phyloP scores from a whole-genome alignment of 108 stramenopile species.

The Stephanodiscus minutulus region DNA sequence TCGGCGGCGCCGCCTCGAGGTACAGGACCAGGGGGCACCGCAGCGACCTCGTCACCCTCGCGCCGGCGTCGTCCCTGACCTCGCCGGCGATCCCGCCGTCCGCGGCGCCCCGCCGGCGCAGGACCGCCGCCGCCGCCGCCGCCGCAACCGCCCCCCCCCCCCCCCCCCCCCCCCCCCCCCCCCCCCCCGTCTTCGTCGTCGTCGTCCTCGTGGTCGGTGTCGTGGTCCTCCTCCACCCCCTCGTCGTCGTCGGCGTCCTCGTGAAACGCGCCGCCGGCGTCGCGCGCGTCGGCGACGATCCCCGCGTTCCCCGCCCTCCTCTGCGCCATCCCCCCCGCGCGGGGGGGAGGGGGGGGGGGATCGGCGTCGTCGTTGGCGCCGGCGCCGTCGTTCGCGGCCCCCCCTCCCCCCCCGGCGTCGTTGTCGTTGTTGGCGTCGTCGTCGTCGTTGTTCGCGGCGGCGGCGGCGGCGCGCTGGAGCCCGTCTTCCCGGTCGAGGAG shows the following conservation, averaged over 20 bases:
- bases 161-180: constrained; percentile 14
- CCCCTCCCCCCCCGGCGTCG: no score
- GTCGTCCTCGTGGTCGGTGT: constrained; percentile 21
- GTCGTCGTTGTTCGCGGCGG: background rate
- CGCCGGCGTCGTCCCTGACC: constrained; percentile 34
- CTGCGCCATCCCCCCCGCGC: constrained; percentile 16
- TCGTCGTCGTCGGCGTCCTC: constrained; percentile 10
- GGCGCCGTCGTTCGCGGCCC: constrained; percentile 19
- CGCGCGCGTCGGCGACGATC: no score
- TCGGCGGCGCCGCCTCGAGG: background rate
- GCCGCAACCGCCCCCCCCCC: no score
- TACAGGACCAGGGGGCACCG: constrained; percentile 42
- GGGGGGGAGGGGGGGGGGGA: background rate
- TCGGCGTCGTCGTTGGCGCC: constrained; percentile 12
- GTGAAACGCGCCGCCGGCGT: constrained; percentile 15
- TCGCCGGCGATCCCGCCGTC: constrained; percentile 51
- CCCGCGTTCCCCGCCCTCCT: constrained; percentile 1
- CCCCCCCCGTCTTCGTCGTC: constrained; percentile 26
- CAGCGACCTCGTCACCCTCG: constrained; percentile 21
- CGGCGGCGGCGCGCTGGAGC: background rate
- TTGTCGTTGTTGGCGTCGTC: constrained; percentile 33
- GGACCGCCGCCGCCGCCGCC: background rate
- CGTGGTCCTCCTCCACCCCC: constrained; percentile 29
- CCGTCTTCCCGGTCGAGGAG: constrained; percentile 22
- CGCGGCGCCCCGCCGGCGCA: constrained; percentile 22